Evolutionary conservation across 768 basidiomycete genomes (phyloP).

Genomic region (Rossbeevera mucosa): DNA sequence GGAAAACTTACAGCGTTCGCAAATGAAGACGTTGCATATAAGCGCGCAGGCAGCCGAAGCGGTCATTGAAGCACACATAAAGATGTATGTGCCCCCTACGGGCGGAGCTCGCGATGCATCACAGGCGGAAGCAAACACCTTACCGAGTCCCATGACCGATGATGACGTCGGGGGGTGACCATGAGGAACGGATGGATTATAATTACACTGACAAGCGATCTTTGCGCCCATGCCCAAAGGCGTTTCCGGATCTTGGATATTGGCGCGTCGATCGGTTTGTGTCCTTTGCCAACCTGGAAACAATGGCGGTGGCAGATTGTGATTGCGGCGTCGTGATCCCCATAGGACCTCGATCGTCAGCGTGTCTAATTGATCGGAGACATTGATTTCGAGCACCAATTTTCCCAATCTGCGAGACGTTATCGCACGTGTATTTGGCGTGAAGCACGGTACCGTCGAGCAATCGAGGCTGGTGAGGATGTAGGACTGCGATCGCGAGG

Average conservation of each 20-base stretch:
- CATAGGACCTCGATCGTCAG: not conserved
- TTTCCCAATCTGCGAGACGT: not conserved
- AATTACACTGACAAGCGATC: not conserved
- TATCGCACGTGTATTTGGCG: not conserved
- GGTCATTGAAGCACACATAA: constrained; percentile 35
- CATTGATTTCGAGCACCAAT: not conserved
- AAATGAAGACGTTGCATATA: constrained; percentile 26
- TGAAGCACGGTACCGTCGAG: not conserved
- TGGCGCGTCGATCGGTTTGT: not conserved
- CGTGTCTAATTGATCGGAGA: not conserved
- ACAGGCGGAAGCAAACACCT: not conserved
- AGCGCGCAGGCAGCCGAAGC: constrained; percentile 26
- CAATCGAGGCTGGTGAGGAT: not conserved
- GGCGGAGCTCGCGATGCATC: not conserved
- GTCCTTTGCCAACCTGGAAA: not conserved
- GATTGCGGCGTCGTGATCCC: not conserved
- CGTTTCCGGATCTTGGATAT: too few relatives aligned
- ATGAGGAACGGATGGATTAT: not conserved
- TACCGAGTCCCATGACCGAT: not conserved
- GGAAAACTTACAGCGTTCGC: constrained; percentile 20
- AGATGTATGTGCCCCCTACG: constrained; percentile 29
- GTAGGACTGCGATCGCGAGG: not conserved
- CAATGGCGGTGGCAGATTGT: not conserved
- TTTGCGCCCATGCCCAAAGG: not conserved
- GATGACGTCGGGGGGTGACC: constrained; percentile 12